phyloP scores from a whole-genome alignment of 768 basidiomycete genomes.

The Pleurotus ostreatus region DNA sequence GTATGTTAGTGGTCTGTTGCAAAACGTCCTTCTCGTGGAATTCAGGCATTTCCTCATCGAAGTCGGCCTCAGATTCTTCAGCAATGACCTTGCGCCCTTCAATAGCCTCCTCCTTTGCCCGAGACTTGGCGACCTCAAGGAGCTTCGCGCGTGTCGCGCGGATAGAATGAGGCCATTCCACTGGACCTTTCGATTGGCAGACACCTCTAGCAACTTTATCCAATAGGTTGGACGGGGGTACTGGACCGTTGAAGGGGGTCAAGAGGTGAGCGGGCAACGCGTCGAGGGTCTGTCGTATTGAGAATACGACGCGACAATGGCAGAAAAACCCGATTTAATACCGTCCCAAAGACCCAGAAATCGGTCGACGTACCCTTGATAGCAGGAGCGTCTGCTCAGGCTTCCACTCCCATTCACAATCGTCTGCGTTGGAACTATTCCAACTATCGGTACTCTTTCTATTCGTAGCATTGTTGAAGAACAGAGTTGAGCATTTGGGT shows the following conservation, averaged over 20 bases:
- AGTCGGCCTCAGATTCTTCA: conserved; percentile 37
- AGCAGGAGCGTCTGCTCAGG: conserved; percentile 68
- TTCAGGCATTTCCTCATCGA: conserved; percentile 14
- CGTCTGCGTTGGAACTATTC: conserved; percentile 73
- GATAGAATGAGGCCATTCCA: conserved; percentile 80
- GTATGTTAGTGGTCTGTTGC: conserved; percentile 38
- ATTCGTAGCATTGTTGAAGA: conserved; percentile 45
- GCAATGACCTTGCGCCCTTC: conserved; percentile 37
- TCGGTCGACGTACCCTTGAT: conserved; percentile 47
- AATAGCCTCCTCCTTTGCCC: conserved; percentile 48
- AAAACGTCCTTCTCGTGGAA: conserved; percentile 35
- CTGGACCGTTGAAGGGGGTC: conserved; percentile 80
- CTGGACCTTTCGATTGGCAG: conserved; percentile 65
- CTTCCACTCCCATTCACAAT: conserved; percentile 72
- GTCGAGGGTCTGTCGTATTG: conserved; percentile 61
- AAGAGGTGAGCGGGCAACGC: conserved; percentile 79
- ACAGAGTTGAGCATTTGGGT: conserved; percentile 47
- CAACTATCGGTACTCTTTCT: conserved; percentile 80
- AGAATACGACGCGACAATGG: conserved; percentile 6
- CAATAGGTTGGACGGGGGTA: conserved; percentile 82
- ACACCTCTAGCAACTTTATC: conserved; percentile 84
- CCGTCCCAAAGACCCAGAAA: conserved; percentile 9
- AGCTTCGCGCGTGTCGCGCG: conserved; percentile 82
- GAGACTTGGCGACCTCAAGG: conserved; percentile 68
- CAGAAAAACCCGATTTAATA: not conserved